Percentiles rank a stretch among this genome's conserved stretches.
Evolutionary conservation across 352 stramenopile genomes (phyloP).

Genomic region (Phytophthora palmivora): DNA sequence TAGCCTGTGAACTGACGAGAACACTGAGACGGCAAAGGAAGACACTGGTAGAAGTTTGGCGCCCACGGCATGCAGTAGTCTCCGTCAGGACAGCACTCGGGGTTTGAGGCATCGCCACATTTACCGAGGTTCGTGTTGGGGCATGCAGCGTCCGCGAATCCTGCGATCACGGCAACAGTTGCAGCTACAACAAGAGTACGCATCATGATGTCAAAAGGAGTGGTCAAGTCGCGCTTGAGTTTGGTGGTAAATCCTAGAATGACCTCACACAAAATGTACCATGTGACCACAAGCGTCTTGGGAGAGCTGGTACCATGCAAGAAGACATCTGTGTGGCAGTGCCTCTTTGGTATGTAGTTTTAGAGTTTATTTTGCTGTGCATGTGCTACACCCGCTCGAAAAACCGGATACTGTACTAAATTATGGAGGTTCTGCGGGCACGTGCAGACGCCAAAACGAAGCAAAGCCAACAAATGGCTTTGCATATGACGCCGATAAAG

Average conservation of each 20-base stretch:
- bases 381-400: background rate
- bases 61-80: constrained; percentile 56
- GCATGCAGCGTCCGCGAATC: constrained; percentile 20
- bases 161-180: constrained; percentile 6
- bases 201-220: constrained; percentile 5
- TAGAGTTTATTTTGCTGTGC: background rate
- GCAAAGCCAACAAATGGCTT: constrained; percentile 19
- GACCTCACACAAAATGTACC: background rate
- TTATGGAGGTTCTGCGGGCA: constrained; percentile 11
- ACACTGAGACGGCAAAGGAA: constrained; percentile 41
- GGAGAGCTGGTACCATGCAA: constrained; percentile 7
- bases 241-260: constrained; percentile 15
- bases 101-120: constrained; percentile 31
- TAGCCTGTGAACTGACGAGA: constrained; percentile 46
- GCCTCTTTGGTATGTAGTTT: constrained; percentile 14
- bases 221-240: background rate
- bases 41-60: constrained; percentile 45
- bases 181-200: constrained; percentile 12
- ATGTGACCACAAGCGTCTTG: background rate
- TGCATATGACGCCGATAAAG: constrained; percentile 23
- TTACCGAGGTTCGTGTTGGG: constrained; percentile 26
- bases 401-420: constrained; percentile 8
- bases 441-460: constrained; percentile 8
- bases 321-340: constrained; percentile 1
- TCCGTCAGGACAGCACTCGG: constrained; percentile 43